phyloP scores from a whole-genome alignment of 768 basidiomycete genomes.

The Xanthoconium purpureum region DNA sequence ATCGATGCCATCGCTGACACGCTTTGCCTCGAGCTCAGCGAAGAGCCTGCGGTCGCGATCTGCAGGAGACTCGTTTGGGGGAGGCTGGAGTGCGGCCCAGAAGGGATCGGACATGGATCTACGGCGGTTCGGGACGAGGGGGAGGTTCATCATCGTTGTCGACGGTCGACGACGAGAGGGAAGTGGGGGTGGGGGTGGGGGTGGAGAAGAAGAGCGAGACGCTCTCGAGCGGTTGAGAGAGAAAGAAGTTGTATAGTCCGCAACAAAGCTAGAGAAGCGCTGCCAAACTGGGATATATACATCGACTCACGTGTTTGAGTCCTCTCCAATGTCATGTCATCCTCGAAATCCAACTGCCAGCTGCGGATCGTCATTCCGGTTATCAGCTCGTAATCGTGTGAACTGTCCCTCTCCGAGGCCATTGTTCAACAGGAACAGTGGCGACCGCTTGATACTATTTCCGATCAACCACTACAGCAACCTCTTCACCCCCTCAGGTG shows the following conservation, averaged over 20 bases:
- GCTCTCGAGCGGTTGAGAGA: constrained; percentile 18
- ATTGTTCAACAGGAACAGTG: no score
- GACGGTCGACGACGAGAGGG: not conserved
- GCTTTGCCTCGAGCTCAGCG: constrained; percentile 69
- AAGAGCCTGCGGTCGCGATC: constrained; percentile 64
- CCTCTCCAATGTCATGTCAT: no score
- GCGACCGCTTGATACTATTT: no score
- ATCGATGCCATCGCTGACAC: constrained; percentile 74
- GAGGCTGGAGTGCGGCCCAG: constrained; percentile 62
- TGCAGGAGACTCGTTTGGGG: constrained; percentile 64
- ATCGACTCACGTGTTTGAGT: constrained; percentile 17
- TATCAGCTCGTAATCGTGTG: no score
- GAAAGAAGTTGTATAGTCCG: constrained; percentile 16
- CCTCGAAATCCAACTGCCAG: no score
- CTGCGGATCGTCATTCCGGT: no score
- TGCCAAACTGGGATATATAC: constrained; percentile 24
- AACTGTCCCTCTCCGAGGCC: no score
- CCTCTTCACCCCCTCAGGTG: no score
- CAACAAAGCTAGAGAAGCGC: constrained; percentile 22
- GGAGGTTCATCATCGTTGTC: constrained; percentile 20
- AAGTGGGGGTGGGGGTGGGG: not conserved
- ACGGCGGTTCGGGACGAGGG: constrained; percentile 37
- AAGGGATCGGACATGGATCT: constrained; percentile 68
- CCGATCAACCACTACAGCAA: no score
- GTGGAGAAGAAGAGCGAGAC: constrained; percentile 9